Evolutionary conservation across 2,329 filamentous ascomycete species (phyloP).

Genomic region (Chrysoporthe puriensis): DNA sequence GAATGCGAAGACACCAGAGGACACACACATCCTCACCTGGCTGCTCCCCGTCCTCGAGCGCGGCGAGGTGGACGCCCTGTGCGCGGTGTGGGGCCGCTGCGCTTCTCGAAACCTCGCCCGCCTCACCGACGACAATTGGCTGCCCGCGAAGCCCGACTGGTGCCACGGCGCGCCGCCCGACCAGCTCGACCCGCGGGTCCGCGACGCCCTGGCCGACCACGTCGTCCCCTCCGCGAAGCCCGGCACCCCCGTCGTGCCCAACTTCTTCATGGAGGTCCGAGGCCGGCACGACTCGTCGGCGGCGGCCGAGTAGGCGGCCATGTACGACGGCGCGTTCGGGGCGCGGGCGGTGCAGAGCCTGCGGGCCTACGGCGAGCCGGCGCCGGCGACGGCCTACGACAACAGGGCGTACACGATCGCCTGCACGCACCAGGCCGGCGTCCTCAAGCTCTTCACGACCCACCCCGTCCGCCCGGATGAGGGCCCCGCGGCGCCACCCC

Average conservation of each 20-base stretch:
- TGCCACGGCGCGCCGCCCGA: neutral
- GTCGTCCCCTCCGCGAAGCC: conserved; percentile 40
- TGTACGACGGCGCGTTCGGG: conserved; percentile 43
- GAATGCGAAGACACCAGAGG: rapidly evolving
- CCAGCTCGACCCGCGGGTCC: conserved; percentile 24
- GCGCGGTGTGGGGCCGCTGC: neutral
- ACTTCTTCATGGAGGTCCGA: conserved; percentile 48
- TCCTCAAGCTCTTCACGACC: conserved; percentile 44
- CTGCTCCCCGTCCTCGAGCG: neutral
- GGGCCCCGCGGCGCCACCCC: too few species aligned
- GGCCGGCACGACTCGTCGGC: conserved; percentile 39
- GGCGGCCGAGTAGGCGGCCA: conserved; percentile 39
- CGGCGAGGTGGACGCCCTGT: neutral
- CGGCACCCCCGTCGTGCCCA: conserved; percentile 41
- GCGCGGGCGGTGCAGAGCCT: conserved; percentile 41
- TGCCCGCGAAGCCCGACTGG: neutral
- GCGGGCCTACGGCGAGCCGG: neutral
- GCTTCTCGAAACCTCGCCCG: neutral
- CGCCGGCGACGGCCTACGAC: conserved; percentile 41
- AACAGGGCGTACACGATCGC: conserved; percentile 44
- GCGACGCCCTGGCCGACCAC: conserved; percentile 33
- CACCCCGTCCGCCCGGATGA: conserved; percentile 38
- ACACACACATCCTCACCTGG: neutral
- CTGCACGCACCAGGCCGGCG: conserved; percentile 42
- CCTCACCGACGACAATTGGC: neutral